Base-by-base conservation (phyloP, 2,329 filamentous ascomycete species). In the Chaetomiaceae sp. region DNA sequence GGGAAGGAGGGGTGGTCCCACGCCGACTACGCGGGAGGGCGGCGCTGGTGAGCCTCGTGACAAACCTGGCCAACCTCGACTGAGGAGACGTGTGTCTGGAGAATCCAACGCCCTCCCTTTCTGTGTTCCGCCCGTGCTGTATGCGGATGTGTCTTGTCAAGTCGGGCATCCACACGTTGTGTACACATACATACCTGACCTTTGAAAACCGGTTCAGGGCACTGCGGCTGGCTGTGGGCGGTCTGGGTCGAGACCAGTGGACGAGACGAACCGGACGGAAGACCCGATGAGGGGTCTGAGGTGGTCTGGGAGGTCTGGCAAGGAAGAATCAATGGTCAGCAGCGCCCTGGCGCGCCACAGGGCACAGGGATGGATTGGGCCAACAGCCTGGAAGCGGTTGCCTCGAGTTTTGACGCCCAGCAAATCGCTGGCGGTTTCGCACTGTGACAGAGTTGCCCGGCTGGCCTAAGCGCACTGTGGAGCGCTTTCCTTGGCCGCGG, bases 341-440 rank as follows among this genome's bases (percentile, higher is more conserved):
- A n/a, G n/a, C n/a, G n/a, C n/a, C n/a, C n/a, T n/a, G n/a, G n/a
- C n/a, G n/a, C n/a, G n/a, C n/a, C n/a, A n/a, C n/a, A n/a, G n/a
- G n/a, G n/a, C n/a, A n/a, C n/a, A n/a, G n/a, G n/a, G n/a, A n/a
- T n/a, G 25, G 48, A 56, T 60, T 60, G 55, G 58, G 56, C n/a
- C 48, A 50, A 30, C 53, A 55, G 50, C 47, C 57, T 52, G 46
- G 39, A 27, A 44, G 41, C 48, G 44, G 47, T 43, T 44, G 44
- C 48, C 48, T 52, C 52, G 37, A 43, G 37, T 19, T 48, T 42
- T 19, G 23, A 17, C 21, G 45, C 51, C 41, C 38, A 17, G 23
- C 21, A 42, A 44, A 52, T 33, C 48, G 33, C 17, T 30, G 40
- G 41, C 42, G 20, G 6, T 25, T 27, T 53, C 49, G 48, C 56